Conservation (phyloP, 106 monocot genomes). For the Xerophyta viscosa region DNA sequence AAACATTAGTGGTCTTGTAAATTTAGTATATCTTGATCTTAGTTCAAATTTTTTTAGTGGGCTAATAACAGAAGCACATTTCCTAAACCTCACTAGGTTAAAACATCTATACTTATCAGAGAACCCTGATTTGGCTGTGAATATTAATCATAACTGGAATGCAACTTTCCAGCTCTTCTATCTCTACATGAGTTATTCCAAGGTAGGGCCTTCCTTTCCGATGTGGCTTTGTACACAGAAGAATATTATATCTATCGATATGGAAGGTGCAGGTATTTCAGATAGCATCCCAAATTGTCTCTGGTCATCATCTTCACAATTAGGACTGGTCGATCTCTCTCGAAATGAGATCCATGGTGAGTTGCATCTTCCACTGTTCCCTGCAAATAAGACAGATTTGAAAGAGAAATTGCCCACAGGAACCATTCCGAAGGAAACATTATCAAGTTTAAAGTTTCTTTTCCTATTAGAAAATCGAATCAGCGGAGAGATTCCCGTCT, state of each 20-base stretch:
- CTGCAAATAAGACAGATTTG: too few relatives aligned
- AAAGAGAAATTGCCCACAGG: not conserved
- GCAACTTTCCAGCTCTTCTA: not conserved
- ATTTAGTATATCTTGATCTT: not conserved
- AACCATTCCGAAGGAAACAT: not conserved
- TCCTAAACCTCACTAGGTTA: slow-evolving; percentile 2
- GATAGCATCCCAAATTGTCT: slow-evolving; percentile 9
- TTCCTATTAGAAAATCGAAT: slow-evolving; percentile 1
- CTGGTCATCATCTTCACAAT: slow-evolving; percentile 1
- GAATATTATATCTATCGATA: not conserved
- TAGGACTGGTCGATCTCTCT: slow-evolving; percentile 1
- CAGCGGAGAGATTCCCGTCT: slow-evolving; percentile 9
- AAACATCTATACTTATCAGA: not conserved
- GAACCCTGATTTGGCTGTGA: not conserved
- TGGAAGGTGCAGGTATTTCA: slow-evolving; percentile 2
- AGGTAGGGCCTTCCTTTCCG: slow-evolving; percentile 4
- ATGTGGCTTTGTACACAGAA: slow-evolving; percentile 8
- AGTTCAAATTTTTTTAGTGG: not conserved
- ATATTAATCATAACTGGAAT: slow-evolving; percentile 8
- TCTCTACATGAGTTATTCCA: not conserved
- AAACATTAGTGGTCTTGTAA: not conserved
- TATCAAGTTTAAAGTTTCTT: not conserved
- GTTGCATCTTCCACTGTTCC: too few relatives aligned
- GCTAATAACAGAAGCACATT: not conserved
- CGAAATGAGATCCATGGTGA: slow-evolving; percentile 4